phyloP scores from a whole-genome alignment of 768 basidiomycete species.

The Lentinula guzmanii region DNA sequence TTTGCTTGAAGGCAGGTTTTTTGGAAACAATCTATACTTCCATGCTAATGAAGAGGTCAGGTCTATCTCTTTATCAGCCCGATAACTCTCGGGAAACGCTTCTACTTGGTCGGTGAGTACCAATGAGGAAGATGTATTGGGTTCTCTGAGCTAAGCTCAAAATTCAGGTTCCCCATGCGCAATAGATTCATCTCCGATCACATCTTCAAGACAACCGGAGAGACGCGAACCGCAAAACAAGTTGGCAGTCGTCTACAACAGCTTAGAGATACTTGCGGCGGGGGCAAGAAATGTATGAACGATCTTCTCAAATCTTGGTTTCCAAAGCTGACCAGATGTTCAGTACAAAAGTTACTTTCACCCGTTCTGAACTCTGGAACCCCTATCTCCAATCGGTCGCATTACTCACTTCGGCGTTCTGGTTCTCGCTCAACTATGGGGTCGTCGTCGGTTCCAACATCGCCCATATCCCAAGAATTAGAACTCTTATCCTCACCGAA shows the following conservation, averaged over 20 bases:
- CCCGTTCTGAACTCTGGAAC: slow-evolving; percentile 4
- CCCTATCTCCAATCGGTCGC: slow-evolving; percentile 13
- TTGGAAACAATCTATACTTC: not conserved
- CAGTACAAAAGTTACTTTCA: slow-evolving; percentile 10
- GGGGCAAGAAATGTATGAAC: slow-evolving; percentile 63
- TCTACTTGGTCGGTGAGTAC: slow-evolving; percentile 47
- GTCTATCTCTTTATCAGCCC: slow-evolving; percentile 66
- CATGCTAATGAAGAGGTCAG: slow-evolving; percentile 26
- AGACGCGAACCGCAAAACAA: slow-evolving; percentile 69
- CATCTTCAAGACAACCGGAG: slow-evolving; percentile 64
- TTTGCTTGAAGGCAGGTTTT: slow-evolving; percentile 57
- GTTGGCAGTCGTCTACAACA: slow-evolving; percentile 79
- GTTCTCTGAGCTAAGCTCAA: not conserved
- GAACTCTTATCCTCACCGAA: slow-evolving; percentile 16
- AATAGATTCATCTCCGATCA: slow-evolving; percentile 79
- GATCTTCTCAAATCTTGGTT: not conserved
- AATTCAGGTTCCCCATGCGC: slow-evolving; percentile 53
- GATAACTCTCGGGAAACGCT: slow-evolving; percentile 69
- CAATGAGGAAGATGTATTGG: not conserved
- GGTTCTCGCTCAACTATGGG: slow-evolving; percentile 26
- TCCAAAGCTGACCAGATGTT: not conserved
- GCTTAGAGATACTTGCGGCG: slow-evolving; percentile 59
- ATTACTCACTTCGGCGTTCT: slow-evolving; percentile 8
- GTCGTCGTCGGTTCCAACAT: slow-evolving; percentile 14
- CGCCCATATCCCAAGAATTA: slow-evolving; percentile 1